A percentile compares a stretch with the other conserved stretches of the same genome.
These are phyloP conservation scores for Ganoderma sinense DNA, from an alignment of 1,284 basidiomycete genomes.

Conservation along the genomic window DNA sequence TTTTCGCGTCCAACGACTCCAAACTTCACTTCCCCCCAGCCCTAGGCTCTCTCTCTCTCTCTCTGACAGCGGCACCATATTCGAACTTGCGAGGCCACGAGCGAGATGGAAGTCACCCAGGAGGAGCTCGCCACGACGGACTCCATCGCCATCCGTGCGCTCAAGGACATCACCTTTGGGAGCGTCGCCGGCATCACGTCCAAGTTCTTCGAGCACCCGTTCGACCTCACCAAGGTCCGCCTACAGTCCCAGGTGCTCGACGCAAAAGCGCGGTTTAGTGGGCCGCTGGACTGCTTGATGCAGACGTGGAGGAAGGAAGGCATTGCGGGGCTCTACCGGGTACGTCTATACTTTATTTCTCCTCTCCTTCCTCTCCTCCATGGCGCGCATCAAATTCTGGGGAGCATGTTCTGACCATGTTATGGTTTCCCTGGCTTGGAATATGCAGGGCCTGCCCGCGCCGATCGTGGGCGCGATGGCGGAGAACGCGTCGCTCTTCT, in stretches of 20 bases:
- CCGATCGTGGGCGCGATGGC: constrained; percentile 91
- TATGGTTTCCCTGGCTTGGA: constrained; percentile 1
- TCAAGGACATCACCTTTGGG: constrained; percentile 66
- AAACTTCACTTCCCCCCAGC: not conserved
- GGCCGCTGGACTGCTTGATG: constrained; percentile 82
- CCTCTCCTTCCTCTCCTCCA: not conserved
- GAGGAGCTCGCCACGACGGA: constrained; percentile 36
- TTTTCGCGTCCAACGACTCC: not conserved
- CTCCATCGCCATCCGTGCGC: constrained; percentile 47
- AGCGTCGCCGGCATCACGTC: constrained; percentile 81
- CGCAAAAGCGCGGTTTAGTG: constrained; percentile 72
- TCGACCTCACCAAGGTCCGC: constrained; percentile 87
- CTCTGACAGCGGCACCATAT: not conserved
- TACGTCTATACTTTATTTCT: constrained; percentile 47
- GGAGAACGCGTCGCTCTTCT: constrained; percentile 90
- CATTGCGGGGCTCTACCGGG: constrained; percentile 80
- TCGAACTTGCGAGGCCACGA: not conserved
- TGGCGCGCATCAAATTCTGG: too few species aligned
- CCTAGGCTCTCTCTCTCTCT: not conserved
- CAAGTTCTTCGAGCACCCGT: constrained; percentile 88
- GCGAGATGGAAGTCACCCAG: constrained; percentile 40
- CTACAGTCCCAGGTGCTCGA: constrained; percentile 87
- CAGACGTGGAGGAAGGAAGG: constrained; percentile 85
- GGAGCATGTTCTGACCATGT: not conserved
- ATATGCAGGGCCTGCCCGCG: constrained; percentile 80